Evolutionary conservation across 2,329 filamentous ascomycete genomes (phyloP).

Genomic region (Colletotrichum sp.): DNA sequence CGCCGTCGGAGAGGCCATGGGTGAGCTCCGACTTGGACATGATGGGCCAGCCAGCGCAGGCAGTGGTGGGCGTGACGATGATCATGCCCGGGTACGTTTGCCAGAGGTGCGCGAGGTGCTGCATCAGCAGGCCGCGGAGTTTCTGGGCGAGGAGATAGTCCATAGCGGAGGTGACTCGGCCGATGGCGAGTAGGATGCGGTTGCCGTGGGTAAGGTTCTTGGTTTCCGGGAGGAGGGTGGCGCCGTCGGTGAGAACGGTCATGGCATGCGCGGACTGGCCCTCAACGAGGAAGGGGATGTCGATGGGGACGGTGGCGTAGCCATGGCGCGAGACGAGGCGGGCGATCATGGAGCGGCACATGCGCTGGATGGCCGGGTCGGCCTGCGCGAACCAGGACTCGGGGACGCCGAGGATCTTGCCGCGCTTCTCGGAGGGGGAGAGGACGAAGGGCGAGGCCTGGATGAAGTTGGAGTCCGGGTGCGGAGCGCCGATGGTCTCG

Average conservation of each 20-base stretch:
- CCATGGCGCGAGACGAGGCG: slow-evolving; percentile 57
- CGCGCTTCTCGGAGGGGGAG: slow-evolving; percentile 24
- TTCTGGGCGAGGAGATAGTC: slow-evolving; percentile 76
- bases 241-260: slow-evolving; percentile 71
- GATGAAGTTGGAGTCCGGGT: slow-evolving; percentile 63
- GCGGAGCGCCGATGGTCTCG: slow-evolving; percentile 67
- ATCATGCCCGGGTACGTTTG: slow-evolving; percentile 69
- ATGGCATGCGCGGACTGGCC: slow-evolving; percentile 76
- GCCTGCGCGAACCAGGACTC: slow-evolving; percentile 65
- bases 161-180: slow-evolving; percentile 63
- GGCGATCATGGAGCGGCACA: slow-evolving; percentile 50
- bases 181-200: slow-evolving; percentile 70
- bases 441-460: slow-evolving; percentile 29
- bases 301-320: slow-evolving; percentile 60
- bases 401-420: slow-evolving; percentile 66
- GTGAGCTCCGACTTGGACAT: slow-evolving; percentile 37
- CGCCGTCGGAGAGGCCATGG: slow-evolving; percentile 51
- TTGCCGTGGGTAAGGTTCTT: slow-evolving; percentile 63
- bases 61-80: slow-evolving; percentile 73
- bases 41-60: slow-evolving; percentile 51
- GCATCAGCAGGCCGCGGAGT: slow-evolving; percentile 71
- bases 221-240: slow-evolving; percentile 50
- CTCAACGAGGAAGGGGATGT: slow-evolving; percentile 62
- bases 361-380: slow-evolving; percentile 43
- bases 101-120: slow-evolving; percentile 73